Base-by-base conservation (phyloP, 106 monocot genomes). In the Dactylorhiza incarnata region DNA sequence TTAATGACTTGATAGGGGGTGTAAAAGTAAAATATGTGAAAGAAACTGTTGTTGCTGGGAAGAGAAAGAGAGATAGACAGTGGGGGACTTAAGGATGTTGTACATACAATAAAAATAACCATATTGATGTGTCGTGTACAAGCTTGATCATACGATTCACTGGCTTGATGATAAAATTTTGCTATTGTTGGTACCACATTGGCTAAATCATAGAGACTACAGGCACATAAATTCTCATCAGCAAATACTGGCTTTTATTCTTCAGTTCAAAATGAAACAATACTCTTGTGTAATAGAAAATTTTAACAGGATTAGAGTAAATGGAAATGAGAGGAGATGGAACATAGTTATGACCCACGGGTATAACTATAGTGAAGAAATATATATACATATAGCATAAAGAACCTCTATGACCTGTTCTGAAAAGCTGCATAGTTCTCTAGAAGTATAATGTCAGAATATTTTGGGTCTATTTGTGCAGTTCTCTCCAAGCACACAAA, bases 371-470 rank as follows among this genome's bases (percentile, higher is more conserved):
- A 20, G 10, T 50, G 37, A 46, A 62, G 2, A 65, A 50, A 10
- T 48, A 52, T 13, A 73, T 1, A 29, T 12, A 9, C 23, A 29
- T 12, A 6, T 22, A 72, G 23, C 7, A 23, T 15, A 48, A 55
- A 65, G 24, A 65, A 65, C 62, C 25, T 24, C n/a, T 13, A 45
- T n/a, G 46, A 93, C 95, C 93, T 93, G 83, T 99, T 91, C 78
- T 99, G 99, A 54, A 99, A 99, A 76, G 99, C 87, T 47, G 99
- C 99, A 79, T 92, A 99, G 49, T 99, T 99, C 80, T 99, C 99
- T 11, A 99, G 65, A 52, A 91, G 91, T 56, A 99, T 83, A 81
- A 94, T 90, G 61, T 99, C 99, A 76, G 88, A 74, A 81, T 89
- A 89, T 66, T 88, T 94, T 68, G 86, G 83, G 9, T 99, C 99